Conservation (phyloP, 305 asterid genomes). For the Fraxinus sp. region DNA sequence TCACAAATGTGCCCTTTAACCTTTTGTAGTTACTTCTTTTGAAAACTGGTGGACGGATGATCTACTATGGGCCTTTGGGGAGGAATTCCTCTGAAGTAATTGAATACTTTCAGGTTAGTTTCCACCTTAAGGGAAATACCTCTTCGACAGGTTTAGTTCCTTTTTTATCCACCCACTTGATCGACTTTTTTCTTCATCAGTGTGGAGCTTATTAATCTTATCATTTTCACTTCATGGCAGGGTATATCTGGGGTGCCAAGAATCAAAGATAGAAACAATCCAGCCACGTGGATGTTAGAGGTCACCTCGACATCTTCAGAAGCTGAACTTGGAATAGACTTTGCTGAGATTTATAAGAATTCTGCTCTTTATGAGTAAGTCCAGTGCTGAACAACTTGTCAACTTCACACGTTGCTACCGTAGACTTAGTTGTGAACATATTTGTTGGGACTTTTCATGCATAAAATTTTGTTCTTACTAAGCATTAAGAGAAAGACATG, state of each 20-base stretch:
- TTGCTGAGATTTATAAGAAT: slow-evolving; percentile 56
- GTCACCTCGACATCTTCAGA: slow-evolving; percentile 70
- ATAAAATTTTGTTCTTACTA: not conserved
- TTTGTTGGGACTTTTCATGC: not conserved
- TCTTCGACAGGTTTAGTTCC: not conserved
- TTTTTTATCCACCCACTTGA: not conserved
- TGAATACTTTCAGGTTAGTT: slow-evolving; percentile 71
- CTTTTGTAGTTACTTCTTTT: slow-evolving; percentile 55
- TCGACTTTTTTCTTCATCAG: not conserved
- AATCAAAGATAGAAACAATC: slow-evolving; percentile 59
- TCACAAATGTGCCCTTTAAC: slow-evolving; percentile 8
- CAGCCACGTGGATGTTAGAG: slow-evolving; percentile 94
- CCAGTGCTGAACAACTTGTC: not conserved
- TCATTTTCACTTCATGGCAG: slow-evolving; percentile 27
- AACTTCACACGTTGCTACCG: not conserved
- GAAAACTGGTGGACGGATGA: slow-evolving; percentile 77
- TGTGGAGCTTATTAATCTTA: not conserved
- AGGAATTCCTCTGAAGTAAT: slow-evolving; percentile 55
- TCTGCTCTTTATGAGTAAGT: slow-evolving; percentile 62
- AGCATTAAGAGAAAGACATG: not conserved
- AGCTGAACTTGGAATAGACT: slow-evolving; percentile 58
- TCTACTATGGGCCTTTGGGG: slow-evolving; percentile 72
- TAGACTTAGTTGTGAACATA: not conserved
- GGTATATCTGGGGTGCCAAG: slow-evolving; percentile 61
- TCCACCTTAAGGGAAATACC: not conserved